Conservation (phyloP, 2,329 filamentous ascomycete species). For the Celoporthe dispersa region DNA sequence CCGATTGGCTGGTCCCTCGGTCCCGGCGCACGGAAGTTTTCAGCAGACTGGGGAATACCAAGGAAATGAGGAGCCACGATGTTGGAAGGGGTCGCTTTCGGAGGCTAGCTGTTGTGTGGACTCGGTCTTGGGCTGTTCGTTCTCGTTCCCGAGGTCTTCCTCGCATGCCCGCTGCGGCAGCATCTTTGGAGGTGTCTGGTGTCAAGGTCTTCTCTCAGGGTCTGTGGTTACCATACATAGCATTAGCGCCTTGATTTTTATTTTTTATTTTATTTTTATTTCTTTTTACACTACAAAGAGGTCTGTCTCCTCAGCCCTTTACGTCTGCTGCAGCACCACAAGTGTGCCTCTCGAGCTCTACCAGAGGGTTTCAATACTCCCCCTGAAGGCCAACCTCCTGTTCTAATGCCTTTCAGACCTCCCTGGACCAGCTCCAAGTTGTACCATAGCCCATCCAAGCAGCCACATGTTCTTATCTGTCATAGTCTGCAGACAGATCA, state of each 20-base stretch:
- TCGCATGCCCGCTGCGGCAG: neutral
- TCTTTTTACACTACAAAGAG: neutral
- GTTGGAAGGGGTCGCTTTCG: neutral
- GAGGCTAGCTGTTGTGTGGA: no score
- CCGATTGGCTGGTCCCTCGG: slow-evolving; percentile 3
- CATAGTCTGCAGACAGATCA: neutral
- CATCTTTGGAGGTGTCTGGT: neutral
- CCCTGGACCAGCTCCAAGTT: neutral
- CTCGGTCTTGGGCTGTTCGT: neutral
- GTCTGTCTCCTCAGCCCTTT: neutral
- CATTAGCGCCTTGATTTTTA: neutral
- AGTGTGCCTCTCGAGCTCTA: no score
- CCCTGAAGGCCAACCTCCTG: no score
- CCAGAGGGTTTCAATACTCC: no score
- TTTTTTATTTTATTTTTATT: neutral
- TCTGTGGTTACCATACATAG: neutral
- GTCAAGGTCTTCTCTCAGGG: neutral
- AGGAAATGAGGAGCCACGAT: neutral
- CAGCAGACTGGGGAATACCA: neutral
- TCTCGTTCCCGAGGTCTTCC: neutral
- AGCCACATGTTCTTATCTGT: neutral
- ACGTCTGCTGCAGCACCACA: neutral
- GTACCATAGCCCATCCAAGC: neutral
- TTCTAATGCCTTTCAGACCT: no score
- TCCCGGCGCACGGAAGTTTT: neutral